Percentiles rank a stretch among this genome's conserved stretches.
These are phyloP conservation scores for Pilatotrama ljubarskyi DNA, from an alignment of 768 basidiomycete species.

Conservation along the genomic window DNA sequence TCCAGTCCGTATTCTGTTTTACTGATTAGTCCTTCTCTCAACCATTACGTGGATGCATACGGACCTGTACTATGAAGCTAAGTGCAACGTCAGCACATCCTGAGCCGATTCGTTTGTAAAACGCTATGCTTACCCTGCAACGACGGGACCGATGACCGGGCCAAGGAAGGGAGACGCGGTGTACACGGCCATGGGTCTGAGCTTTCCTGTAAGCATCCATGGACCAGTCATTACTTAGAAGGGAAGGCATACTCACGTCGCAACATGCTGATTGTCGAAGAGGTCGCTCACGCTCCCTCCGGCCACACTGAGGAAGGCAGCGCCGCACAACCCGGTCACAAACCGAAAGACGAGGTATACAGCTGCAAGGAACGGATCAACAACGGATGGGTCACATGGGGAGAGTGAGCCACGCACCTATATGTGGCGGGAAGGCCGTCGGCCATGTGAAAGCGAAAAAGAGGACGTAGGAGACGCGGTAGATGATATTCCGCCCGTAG, in stretches of 20 bases:
- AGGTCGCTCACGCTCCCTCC: constrained; percentile 63
- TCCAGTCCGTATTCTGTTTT: constrained; percentile 55
- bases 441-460: constrained; percentile 70
- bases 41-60: not conserved
- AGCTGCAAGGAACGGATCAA: constrained; percentile 35
- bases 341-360: constrained; percentile 65
- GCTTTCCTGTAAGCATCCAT: constrained; percentile 9
- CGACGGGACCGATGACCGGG: constrained; percentile 56
- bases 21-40: not conserved
- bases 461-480: constrained; percentile 56
- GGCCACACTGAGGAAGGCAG: constrained; percentile 61
- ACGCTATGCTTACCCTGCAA: constrained; percentile 57
- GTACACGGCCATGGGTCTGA: constrained; percentile 58
- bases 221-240: too few species aligned
- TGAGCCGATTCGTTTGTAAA: too few species aligned
- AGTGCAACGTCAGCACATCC: not conserved
- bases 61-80: constrained; percentile 63
- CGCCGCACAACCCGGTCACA: constrained; percentile 53
- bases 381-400: not conserved
- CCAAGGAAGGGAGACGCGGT: constrained; percentile 57
- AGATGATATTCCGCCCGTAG: constrained; percentile 62
- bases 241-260: constrained; percentile 45
- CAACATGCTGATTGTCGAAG: constrained; percentile 56
- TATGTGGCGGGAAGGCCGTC: constrained; percentile 70
- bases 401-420: constrained; percentile 42